Conservation (phyloP, 1,284 basidiomycete genomes). For the Melampsora americana region DNA sequence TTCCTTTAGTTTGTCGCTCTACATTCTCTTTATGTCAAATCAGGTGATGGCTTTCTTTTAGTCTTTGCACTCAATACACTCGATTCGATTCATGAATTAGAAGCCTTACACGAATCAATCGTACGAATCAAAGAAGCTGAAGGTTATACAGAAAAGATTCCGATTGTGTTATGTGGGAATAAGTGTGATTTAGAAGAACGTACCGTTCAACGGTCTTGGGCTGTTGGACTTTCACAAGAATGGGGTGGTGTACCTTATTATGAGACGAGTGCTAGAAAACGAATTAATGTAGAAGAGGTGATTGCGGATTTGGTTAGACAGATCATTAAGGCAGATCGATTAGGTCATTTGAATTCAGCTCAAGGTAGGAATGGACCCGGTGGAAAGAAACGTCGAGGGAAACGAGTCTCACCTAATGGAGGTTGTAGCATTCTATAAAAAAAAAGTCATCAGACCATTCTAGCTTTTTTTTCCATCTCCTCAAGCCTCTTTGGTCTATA, state of each 20-base stretch:
- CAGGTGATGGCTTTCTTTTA: slow-evolving; percentile 70
- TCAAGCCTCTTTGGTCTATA: too few relatives aligned
- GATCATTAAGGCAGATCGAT: slow-evolving; percentile 57
- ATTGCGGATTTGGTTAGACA: slow-evolving; percentile 74
- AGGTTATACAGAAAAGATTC: slow-evolving; percentile 56
- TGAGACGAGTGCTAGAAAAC: slow-evolving; percentile 75
- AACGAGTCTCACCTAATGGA: slow-evolving; percentile 30
- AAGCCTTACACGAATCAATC: slow-evolving; percentile 73
- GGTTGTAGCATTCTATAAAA: slow-evolving; percentile 37
- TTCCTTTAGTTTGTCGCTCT: slow-evolving; percentile 50
- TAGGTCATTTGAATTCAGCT: slow-evolving; percentile 27
- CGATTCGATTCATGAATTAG: slow-evolving; percentile 70
- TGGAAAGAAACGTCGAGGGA: slow-evolving; percentile 20
- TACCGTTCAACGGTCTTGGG: slow-evolving; percentile 67
- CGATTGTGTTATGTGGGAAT: slow-evolving; percentile 82
- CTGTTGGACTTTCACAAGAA: slow-evolving; percentile 64
- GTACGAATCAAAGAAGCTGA: slow-evolving; percentile 64
- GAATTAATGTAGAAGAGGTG: slow-evolving; percentile 73
- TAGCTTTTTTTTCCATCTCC: too few relatives aligned
- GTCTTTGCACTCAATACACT: slow-evolving; percentile 79
- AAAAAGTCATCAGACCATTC: background rate
- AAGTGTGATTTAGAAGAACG: slow-evolving; percentile 82
- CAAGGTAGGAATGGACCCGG: slow-evolving; percentile 22
- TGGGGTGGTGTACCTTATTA: slow-evolving; percentile 74
- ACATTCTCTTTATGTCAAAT: slow-evolving; percentile 52